These are phyloP conservation scores for Pythium dissimile DNA, from an alignment of 352 stramenopile genomes.

Conservation along the genomic window DNA sequence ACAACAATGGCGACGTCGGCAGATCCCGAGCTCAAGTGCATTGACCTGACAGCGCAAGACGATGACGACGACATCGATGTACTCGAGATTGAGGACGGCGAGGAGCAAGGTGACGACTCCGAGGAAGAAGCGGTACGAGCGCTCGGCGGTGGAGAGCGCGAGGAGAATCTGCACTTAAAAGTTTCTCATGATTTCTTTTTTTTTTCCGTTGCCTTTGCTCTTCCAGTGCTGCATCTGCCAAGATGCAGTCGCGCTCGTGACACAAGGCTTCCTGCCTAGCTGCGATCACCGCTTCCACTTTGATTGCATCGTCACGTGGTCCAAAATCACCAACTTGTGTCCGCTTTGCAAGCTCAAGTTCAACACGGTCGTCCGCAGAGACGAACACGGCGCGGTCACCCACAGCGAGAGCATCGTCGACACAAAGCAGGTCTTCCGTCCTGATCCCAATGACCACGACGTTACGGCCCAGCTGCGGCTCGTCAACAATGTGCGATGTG, in stretches of 20 bases:
- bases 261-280: constrained; percentile 48
- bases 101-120: constrained; percentile 15
- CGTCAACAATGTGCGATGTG: constrained; percentile 68
- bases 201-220: not conserved
- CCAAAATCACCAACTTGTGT: constrained; percentile 82
- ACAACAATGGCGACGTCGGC: constrained; percentile 9
- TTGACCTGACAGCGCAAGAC: constrained; percentile 8
- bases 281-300: constrained; percentile 87
- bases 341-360: constrained; percentile 81
- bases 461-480: constrained; percentile 62
- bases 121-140: constrained; percentile 28
- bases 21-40: not conserved
- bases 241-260: constrained; percentile 48
- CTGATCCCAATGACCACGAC: constrained; percentile 60
- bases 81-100: constrained; percentile 7
- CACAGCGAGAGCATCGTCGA: constrained; percentile 40
- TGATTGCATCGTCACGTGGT: constrained; percentile 78
- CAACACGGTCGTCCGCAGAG: constrained; percentile 38
- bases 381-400: constrained; percentile 33
- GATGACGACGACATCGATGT: constrained; percentile 4
- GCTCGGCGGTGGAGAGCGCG: no score
- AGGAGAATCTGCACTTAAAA: no score
- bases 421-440: constrained; percentile 58
- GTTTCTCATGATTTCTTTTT: no score
- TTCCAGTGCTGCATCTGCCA: constrained; percentile 80